phyloP scores from a whole-genome alignment of 495 filamentous ascomycete genomes.

The Penicillium roqueforti region DNA sequence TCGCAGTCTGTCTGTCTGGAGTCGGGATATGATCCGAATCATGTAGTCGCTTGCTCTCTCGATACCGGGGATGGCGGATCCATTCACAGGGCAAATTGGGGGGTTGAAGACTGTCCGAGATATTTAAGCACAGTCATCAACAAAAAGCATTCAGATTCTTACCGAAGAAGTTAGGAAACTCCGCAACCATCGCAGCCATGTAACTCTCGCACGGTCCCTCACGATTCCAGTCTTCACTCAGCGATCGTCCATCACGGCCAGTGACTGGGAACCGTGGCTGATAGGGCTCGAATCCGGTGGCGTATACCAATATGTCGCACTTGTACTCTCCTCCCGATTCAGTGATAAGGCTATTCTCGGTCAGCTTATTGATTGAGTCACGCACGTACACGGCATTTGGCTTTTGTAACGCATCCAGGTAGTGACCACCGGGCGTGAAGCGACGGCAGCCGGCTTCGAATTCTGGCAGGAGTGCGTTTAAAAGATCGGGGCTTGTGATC shows the following conservation, averaged over 20 bases:
- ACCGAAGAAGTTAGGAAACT: conserved; percentile 15
- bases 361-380: conserved; percentile 6
- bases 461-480: conserved; percentile 7
- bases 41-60: conserved; percentile 12
- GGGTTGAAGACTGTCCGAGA: conserved; percentile 5
- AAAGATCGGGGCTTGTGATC: conserved; percentile 7
- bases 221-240: conserved; percentile 8
- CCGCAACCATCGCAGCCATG: conserved; percentile 15
- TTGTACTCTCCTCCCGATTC: conserved; percentile 1
- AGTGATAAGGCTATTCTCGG: conserved; percentile 8
- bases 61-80: conserved; percentile 13
- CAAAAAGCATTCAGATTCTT: neutral
- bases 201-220: conserved; percentile 15
- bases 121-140: neutral
- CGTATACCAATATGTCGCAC: conserved; percentile 15
- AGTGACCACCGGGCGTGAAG: conserved; percentile 14
- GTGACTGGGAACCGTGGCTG: conserved; percentile 12
- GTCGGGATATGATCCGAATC: conserved; percentile 4
- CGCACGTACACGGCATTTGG: conserved; percentile 11
- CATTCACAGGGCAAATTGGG: conserved; percentile 12
- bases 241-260: conserved; percentile 8
- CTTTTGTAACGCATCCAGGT: conserved; percentile 16
- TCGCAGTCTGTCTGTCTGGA: conserved; percentile 11
- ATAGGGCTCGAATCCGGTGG: conserved; percentile 16
- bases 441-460: conserved; percentile 18